Evolutionary conservation across 2,329 filamentous ascomycete genomes (phyloP), one percentile per base, ranked within the genome.

Genomic region (Ophiostoma tasmaniense): DNA sequence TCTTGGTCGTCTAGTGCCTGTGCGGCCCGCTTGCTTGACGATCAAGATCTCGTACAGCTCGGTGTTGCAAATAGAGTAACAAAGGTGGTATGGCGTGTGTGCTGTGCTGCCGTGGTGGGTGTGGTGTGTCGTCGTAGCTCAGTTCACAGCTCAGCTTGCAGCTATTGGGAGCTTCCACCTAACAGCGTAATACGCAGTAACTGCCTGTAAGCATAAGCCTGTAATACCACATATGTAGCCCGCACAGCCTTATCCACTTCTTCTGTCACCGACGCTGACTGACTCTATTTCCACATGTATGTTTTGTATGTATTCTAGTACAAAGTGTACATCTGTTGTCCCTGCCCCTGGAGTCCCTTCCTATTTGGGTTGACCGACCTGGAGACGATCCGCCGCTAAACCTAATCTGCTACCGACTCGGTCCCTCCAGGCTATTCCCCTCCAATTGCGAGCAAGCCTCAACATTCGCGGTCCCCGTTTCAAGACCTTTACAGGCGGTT

Each of bases 351-450:
- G 59, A 13, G 45, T 25, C 55, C 50, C 64, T 70, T 35, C 71
- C 71, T 67, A 37, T 67, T 68, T 70, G 35, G 67, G 71, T 42
- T 71, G 71, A 73, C 72, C 72, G 72, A 72, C 68, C 45, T 14
- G 22, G 22, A 20, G 52, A 35, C 45, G 69, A 69, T 71, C 62
- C 7, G 59, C 42, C 71, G 73, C 78, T 78, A 79, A 76, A 59
- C 77, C 73, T 42, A 30, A 75, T 67, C 76, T 74, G 77, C 74
- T 73, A 79, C 78, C 78, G 78, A 79, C 66, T 67, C 61, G 61
- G 22, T 59, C 30, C 68, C 67, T 55, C n/a, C 30, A 55, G 22
- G 50, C 45, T 22, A 55, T 33, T 30, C 7, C 28, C 66, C 10
- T 39, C 37, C 37, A 39, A 39, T 8, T 50, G 45, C 8, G 7